Percentiles rank a stretch among this genome's conserved stretches.
These are phyloP conservation scores for Cairneyella variabilis DNA, from an alignment of 495 filamentous ascomycete species.

Conservation along the genomic window DNA sequence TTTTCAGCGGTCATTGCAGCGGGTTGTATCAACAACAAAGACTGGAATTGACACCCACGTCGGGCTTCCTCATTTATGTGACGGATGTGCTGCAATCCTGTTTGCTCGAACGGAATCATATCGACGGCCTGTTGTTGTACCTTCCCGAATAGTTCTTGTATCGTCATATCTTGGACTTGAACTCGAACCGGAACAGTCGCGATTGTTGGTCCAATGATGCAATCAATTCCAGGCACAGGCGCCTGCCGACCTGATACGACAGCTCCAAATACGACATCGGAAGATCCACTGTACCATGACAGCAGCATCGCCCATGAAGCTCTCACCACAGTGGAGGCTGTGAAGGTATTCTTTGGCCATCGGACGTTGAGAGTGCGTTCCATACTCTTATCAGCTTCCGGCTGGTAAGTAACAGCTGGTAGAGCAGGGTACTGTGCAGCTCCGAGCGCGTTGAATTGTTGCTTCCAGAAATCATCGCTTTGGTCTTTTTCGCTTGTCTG, in stretches of 20 bases:
- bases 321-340: not conserved
- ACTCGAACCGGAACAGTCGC: conserved; percentile 3
- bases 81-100: conserved; percentile 67
- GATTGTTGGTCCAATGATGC: conserved; percentile 1
- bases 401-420: too few relatives aligned
- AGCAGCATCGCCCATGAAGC: not conserved
- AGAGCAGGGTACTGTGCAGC: too few relatives aligned
- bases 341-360: not conserved
- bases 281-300: not conserved
- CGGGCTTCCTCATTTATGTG: conserved; percentile 56
- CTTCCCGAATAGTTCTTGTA: not conserved
- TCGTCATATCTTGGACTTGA: not conserved
- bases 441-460: too few relatives aligned
- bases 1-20: too few relatives aligned
- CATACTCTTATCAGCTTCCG: not conserved
- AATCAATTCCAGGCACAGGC: conserved; percentile 1
- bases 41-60: conserved; percentile 62
- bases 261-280: not conserved
- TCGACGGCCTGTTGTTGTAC: conserved; percentile 50
- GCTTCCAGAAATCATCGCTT: too few relatives aligned
- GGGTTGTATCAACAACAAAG: conserved; percentile 28
- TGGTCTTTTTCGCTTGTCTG: not conserved
- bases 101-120: conserved; percentile 59
- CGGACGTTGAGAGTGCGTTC: not conserved
- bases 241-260: not conserved